Percentiles rank a stretch among this genome's conserved stretches.
Evolutionary conservation across 2,329 filamentous ascomycete genomes (phyloP).

Genomic region (Zasmidium citrigriseum): DNA sequence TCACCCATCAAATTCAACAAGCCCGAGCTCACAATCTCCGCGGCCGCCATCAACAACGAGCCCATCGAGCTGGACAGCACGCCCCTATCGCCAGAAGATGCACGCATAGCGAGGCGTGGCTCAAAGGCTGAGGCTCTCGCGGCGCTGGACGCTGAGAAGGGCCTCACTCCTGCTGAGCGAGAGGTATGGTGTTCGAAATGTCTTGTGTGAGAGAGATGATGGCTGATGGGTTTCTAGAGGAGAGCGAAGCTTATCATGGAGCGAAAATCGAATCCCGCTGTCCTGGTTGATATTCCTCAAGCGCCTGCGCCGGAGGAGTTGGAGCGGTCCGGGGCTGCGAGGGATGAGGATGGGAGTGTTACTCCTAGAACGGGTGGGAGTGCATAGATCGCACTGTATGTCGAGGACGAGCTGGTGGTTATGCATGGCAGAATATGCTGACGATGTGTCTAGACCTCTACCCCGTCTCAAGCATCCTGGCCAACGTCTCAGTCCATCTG

Average conservation of each 20-base stretch:
- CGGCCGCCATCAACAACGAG: conserved; percentile 44
- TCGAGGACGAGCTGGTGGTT: background rate
- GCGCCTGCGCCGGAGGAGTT: conserved; percentile 48
- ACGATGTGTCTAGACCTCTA: background rate
- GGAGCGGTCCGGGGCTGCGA: conserved; percentile 29
- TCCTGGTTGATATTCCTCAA: conserved; percentile 48
- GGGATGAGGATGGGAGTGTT: background rate
- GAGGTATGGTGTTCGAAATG: conserved; percentile 15
- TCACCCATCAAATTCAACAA: conserved; percentile 28
- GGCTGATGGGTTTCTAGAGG: conserved; percentile 2
- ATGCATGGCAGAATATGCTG: background rate
- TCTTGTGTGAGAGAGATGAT: background rate
- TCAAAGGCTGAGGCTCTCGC: conserved; percentile 20
- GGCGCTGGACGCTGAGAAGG: conserved; percentile 14
- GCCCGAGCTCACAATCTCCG: conserved; percentile 39
- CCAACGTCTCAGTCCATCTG: background rate
- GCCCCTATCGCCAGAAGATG: conserved; percentile 29
- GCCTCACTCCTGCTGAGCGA: conserved; percentile 27
- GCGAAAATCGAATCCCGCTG: conserved; percentile 44
- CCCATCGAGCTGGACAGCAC: conserved; percentile 48
- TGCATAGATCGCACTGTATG: background rate
- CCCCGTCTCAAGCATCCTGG: too few species aligned
- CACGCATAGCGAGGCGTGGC: conserved; percentile 12
- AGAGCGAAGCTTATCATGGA: conserved; percentile 39
- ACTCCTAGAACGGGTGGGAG: background rate